A percentile compares a stretch with the other conserved stretches of the same genome.
phyloP scores from a whole-genome alignment of 805 yeast species.

The Candida montana region DNA sequence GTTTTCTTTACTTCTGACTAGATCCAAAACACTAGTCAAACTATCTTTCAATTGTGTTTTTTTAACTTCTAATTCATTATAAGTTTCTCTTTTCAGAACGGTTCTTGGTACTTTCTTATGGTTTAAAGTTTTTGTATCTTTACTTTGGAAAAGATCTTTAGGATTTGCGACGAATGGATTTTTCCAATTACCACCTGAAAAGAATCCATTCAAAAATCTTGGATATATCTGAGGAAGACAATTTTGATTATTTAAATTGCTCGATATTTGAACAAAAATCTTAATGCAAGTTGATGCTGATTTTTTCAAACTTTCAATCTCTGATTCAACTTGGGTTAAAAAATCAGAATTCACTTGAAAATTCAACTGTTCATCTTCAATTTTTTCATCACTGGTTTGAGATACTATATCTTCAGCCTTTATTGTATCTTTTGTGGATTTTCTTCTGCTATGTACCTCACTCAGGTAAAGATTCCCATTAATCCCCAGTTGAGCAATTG shows the following conservation, averaged over 20 bases:
- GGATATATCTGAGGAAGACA: constrained; percentile 62
- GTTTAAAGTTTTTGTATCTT: constrained; percentile 20
- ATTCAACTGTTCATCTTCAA: constrained; percentile 7
- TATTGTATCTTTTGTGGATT: constrained; percentile 22
- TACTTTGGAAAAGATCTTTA: constrained; percentile 23
- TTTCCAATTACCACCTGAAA: constrained; percentile 77
- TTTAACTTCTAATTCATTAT: constrained; percentile 31
- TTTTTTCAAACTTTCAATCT: constrained; percentile 32
- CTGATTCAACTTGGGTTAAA: constrained; percentile 34
- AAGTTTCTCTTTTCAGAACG: constrained; percentile 46
- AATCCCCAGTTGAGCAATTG: constrained; percentile 58
- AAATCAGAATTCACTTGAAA: constrained; percentile 21
- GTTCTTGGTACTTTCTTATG: constrained; percentile 32
- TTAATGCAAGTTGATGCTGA: constrained; percentile 26
- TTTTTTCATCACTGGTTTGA: constrained; percentile 2
- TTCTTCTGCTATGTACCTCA: constrained; percentile 10
- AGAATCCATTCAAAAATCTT: constrained; percentile 57
- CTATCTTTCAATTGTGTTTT: constrained; percentile 34
- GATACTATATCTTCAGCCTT: constrained; percentile 7
- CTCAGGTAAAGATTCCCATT: constrained; percentile 57
- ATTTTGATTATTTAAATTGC: constrained; percentile 25
- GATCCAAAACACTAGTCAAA: constrained; percentile 37
- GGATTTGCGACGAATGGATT: constrained; percentile 54
- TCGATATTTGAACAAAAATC: constrained; percentile 25
- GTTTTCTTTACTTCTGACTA: constrained; percentile 36